These are phyloP conservation scores for Entomortierella lignicola DNA, from an alignment of 192 early-diverging fungal species.

Conservation along the genomic window DNA sequence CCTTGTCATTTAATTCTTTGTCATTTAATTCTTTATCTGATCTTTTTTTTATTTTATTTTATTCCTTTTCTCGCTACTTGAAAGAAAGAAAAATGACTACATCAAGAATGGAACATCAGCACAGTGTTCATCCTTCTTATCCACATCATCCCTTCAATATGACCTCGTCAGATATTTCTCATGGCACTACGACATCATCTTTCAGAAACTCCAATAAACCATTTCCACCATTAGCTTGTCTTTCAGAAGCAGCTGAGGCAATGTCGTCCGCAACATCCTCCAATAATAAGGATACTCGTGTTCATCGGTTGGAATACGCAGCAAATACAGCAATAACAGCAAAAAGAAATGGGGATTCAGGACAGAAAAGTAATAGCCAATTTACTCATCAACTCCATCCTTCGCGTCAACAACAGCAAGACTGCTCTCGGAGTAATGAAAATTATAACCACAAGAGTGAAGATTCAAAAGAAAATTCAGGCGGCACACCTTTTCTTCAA, in stretches of 20 bases:
- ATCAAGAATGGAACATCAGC: slow-evolving; percentile 11
- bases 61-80: too few relatives aligned
- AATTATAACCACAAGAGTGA: not conserved
- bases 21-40: too few relatives aligned
- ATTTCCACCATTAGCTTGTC: slow-evolving; percentile 4
- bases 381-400: not conserved
- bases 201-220: not conserved
- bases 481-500: not conserved
- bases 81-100: slow-evolving; percentile 15
- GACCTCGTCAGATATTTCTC: not conserved
- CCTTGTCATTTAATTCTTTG: too few relatives aligned
- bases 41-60: too few relatives aligned
- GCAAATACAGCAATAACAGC: not conserved
- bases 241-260: slow-evolving; percentile 5
- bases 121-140: slow-evolving; percentile 6
- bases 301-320: not conserved
- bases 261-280: not conserved
- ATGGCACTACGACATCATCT: not conserved
- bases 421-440: not conserved
- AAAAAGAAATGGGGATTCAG: not conserved
- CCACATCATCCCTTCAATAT: slow-evolving; percentile 12
- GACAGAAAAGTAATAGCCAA: not conserved
- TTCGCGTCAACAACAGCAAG: not conserved
- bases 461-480: not conserved
- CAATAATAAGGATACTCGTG: not conserved